A percentile compares a stretch with the other conserved stretches of the same genome.
phyloP scores from a whole-genome alignment of 179 eudicot species.

The Beta lomatogona region DNA sequence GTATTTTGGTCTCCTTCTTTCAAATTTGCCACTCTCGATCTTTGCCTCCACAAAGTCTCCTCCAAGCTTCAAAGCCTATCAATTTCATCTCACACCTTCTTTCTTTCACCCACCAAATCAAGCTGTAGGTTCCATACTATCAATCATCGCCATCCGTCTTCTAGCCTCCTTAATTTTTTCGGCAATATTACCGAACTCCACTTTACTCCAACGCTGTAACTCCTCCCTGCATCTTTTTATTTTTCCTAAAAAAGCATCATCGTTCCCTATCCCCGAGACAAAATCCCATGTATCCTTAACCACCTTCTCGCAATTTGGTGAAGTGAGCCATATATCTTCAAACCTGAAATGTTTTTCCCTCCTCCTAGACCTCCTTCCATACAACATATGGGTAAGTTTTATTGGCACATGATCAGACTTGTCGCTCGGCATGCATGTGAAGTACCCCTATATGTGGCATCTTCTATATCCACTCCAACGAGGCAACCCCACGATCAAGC shows the following conservation, averaged over 20 bases:
- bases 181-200: not conserved
- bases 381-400: no score
- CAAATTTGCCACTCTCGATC: not conserved
- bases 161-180: not conserved
- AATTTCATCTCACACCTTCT: not conserved
- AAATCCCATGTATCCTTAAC: no score
- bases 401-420: no score
- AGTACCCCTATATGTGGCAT: no score
- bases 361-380: no score
- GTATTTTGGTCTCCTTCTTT: not conserved
- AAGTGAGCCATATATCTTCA: no score
- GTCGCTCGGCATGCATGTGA: no score
- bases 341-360: no score
- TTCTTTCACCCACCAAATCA: not conserved
- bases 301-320: no score
- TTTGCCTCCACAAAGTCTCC: not conserved
- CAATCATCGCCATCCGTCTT: not conserved
- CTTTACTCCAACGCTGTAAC: not conserved
- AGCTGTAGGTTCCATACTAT: not conserved
- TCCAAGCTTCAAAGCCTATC: not conserved
- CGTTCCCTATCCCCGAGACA: no score
- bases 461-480: not conserved
- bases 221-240: not conserved
- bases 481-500: no score
- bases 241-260: not conserved